Percentiles rank a stretch among this genome's conserved stretches.
Conservation (phyloP, 495 filamentous ascomycete species). For the Hypoxylon cercidicola region DNA sequence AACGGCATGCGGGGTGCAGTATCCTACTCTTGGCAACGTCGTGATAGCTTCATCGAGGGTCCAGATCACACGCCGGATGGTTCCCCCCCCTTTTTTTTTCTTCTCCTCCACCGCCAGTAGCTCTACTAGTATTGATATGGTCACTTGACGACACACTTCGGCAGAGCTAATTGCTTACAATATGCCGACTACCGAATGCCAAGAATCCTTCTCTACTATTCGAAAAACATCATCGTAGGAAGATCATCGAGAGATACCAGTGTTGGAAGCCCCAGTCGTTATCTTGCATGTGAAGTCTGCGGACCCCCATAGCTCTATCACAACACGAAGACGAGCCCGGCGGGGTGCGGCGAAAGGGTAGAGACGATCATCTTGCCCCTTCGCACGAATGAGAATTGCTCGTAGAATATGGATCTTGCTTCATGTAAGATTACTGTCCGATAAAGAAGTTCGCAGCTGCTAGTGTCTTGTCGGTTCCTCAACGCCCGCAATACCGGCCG, state of each 20-base stretch:
- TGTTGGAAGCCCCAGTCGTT: conserved; percentile 8
- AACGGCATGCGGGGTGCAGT: conserved; percentile 31
- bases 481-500: conserved; percentile 22
- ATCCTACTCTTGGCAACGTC: conserved; percentile 26
- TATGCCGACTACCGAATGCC: conserved; percentile 12
- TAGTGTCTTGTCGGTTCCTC: conserved; percentile 24
- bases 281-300: conserved; percentile 16
- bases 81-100: conserved; percentile 1
- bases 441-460: conserved; percentile 37
- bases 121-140: not conserved
- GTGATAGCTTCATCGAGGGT: conserved; percentile 33
- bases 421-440: conserved; percentile 39
- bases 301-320: conserved; percentile 18
- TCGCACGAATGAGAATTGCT: conserved; percentile 10
- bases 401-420: conserved; percentile 37
- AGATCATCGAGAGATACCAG: conserved; percentile 24
- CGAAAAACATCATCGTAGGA: conserved; percentile 1
- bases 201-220: conserved; percentile 3
- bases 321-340: conserved; percentile 24
- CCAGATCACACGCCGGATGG: conserved; percentile 17
- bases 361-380: conserved; percentile 17
- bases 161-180: not conserved
- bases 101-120: not conserved
- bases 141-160: conserved; percentile 6
- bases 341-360: conserved; percentile 11